Percentiles rank a stretch among this genome's conserved stretches.
Conservation (phyloP, 2,329 filamentous ascomycete genomes). For the Diaporthe citri region DNA sequence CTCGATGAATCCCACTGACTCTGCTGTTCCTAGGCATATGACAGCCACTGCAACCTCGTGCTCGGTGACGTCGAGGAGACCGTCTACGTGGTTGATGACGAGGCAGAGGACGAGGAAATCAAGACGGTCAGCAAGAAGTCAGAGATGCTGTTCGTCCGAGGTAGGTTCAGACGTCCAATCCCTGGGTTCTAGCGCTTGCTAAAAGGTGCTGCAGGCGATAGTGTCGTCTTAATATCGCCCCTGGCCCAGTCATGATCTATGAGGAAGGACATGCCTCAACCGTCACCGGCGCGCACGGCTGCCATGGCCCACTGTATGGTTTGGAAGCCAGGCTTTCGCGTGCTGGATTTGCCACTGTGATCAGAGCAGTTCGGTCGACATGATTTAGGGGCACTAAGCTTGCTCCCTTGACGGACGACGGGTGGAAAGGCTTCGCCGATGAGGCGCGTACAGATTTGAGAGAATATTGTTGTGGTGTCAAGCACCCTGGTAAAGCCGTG, state of each 20-base stretch:
- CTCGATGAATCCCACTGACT: constrained; percentile 20
- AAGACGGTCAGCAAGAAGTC: constrained; percentile 98
- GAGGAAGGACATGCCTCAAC: neutral
- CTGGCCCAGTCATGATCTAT: constrained; percentile 41
- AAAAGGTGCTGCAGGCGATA: constrained; percentile 44
- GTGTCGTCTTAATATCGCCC: constrained; percentile 48
- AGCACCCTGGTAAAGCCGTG: neutral
- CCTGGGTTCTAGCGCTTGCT: neutral
- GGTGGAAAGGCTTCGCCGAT: neutral
- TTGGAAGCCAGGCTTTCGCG: neutral
- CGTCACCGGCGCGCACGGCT: neutral
- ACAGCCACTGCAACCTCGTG: constrained; percentile 97
- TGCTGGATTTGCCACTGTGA: neutral
- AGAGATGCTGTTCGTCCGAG: constrained; percentile 98
- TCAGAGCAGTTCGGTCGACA: neutral
- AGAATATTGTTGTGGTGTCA: neutral
- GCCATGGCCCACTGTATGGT: constrained; percentile 10
- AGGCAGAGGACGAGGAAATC: constrained; percentile 81
- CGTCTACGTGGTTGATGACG: constrained; percentile 91
- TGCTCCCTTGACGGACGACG: neutral
- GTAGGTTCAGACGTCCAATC: constrained; percentile 61
- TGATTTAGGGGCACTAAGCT: neutral
- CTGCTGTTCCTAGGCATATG: constrained; percentile 79
- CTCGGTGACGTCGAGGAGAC: constrained; percentile 98
- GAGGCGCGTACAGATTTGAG: neutral